Evolutionary conservation across 176 grass and related monocot genomes (phyloP).

Genomic region (Oryza glumipatula): DNA sequence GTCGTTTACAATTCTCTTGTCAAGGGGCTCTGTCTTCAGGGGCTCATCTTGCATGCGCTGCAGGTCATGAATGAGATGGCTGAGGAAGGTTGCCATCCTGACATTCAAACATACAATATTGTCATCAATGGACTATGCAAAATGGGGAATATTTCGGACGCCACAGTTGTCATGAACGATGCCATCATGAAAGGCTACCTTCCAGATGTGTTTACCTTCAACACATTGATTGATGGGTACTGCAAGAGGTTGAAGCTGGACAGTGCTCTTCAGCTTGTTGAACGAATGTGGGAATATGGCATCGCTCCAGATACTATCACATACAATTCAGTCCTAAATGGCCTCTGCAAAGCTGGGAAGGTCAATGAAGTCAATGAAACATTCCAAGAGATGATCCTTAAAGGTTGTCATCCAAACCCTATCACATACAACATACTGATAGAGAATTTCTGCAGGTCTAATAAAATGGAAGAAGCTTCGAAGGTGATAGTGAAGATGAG

Average conservation of each 20-base stretch:
- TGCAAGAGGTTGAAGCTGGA: conserved; percentile 83
- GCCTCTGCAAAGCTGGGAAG: conserved; percentile 88
- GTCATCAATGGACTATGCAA: conserved; percentile 93
- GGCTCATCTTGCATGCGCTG: conserved; percentile 85
- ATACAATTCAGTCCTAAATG: conserved; percentile 91
- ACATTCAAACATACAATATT: conserved; percentile 93
- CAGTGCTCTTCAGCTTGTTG: conserved; percentile 78
- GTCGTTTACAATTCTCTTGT: conserved; percentile 84
- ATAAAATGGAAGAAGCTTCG: conserved; percentile 68
- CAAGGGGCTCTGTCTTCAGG: conserved; percentile 83
- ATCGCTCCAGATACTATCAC: conserved; percentile 72
- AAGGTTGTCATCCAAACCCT: conserved; percentile 73
- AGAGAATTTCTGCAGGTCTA: conserved; percentile 77
- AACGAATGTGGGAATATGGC: conserved; percentile 87
- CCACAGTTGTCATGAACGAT: conserved; percentile 81
- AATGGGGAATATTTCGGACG: conserved; percentile 92
- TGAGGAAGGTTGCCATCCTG: conserved; percentile 66
- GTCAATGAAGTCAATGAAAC: conserved; percentile 70
- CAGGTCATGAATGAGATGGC: conserved; percentile 86
- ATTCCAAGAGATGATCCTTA: conserved; percentile 74
- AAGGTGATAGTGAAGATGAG: conserved; percentile 78
- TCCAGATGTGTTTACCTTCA: conserved; percentile 90
- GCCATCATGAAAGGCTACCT: conserved; percentile 77
- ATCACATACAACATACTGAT: conserved; percentile 92
- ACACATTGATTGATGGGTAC: conserved; percentile 90